Percentiles rank a stretch among this genome's conserved stretches.
Evolutionary conservation across 2,329 filamentous ascomycete species (phyloP).

Genomic region (Lojkania enalia): DNA sequence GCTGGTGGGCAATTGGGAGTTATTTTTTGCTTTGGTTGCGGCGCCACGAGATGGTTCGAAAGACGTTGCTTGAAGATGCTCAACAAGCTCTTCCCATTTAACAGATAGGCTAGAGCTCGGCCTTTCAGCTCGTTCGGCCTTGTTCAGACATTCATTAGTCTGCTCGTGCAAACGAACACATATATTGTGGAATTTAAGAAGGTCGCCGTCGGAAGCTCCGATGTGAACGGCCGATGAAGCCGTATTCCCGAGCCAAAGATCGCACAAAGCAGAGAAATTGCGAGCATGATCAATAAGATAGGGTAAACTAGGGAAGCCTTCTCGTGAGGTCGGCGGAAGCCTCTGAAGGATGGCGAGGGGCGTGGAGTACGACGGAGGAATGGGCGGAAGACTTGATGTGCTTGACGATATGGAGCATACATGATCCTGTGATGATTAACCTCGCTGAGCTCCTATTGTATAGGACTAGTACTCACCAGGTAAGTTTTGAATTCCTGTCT

Average conservation of each 20-base stretch:
- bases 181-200: conserved; percentile 54
- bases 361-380: conserved; percentile 87
- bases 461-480: too few species aligned
- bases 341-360: conserved; percentile 87
- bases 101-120: conserved; percentile 53
- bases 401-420: conserved; percentile 82
- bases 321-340: conserved; percentile 75
- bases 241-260: conserved; percentile 71
- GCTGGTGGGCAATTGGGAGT: conserved; percentile 22
- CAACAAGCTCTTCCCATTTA: conserved; percentile 58
- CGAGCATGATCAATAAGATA: conserved; percentile 89
- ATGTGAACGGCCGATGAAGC: conserved; percentile 43
- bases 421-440: too few species aligned
- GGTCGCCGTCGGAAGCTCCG: conserved; percentile 48
- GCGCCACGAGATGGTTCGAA: conserved; percentile 38
- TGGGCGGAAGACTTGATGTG: conserved; percentile 56
- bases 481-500: conserved; percentile 82
- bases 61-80: conserved; percentile 46
- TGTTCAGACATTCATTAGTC: conserved; percentile 55
- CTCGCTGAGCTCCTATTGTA: too few species aligned
- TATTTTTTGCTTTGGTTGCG: conserved; percentile 32
- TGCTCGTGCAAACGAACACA: conserved; percentile 53
- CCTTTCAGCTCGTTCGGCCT: conserved; percentile 57
- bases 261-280: conserved; percentile 81
- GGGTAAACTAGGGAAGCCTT: conserved; percentile 90